Evolutionary conservation across 768 basidiomycete species (phyloP).

Genomic region (Basidioascus undulatus): DNA sequence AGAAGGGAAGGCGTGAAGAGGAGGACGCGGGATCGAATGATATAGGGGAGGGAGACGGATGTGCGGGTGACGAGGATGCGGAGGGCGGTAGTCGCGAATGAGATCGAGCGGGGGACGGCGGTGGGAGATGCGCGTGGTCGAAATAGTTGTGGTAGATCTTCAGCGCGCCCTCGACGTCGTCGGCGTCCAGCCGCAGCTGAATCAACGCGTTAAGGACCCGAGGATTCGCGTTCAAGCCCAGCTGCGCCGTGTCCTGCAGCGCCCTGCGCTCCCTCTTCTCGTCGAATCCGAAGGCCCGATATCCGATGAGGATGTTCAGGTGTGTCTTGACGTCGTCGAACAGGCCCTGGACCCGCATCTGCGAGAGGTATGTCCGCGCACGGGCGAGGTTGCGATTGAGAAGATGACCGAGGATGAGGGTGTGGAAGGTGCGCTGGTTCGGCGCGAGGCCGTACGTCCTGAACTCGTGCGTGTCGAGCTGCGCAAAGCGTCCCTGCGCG

Average conservation of each 20-base stretch:
- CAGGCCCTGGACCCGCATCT: conserved; percentile 35
- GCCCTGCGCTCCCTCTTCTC: conserved; percentile 27
- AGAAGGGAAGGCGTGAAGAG: no score
- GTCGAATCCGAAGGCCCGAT: conserved; percentile 38
- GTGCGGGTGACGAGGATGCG: no score
- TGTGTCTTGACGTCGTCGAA: conserved; percentile 34
- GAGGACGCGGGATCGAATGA: no score
- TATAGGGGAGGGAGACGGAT: no score
- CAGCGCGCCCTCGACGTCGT: conserved; percentile 26
- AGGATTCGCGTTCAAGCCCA: conserved; percentile 19
- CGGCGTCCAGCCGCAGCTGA: conserved; percentile 31
- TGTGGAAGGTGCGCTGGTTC: conserved; percentile 39
- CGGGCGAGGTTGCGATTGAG: conserved; percentile 38
- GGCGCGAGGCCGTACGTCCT: conserved; percentile 24
- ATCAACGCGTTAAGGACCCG: conserved; percentile 47
- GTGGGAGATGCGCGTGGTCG: no score
- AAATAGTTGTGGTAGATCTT: no score
- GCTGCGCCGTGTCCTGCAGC: conserved; percentile 28
- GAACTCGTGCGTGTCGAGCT: no score
- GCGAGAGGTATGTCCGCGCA: conserved; percentile 29
- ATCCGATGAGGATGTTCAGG: conserved; percentile 31
- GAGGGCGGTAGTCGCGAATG: no score
- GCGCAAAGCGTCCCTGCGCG: no score
- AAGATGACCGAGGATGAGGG: conserved; percentile 40
- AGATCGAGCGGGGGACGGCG: no score